Evolutionary conservation across 108 stramenopile genomes (phyloP), one percentile per base, ranked within the genome.

Genomic region (Chaetoceros muelleri): DNA sequence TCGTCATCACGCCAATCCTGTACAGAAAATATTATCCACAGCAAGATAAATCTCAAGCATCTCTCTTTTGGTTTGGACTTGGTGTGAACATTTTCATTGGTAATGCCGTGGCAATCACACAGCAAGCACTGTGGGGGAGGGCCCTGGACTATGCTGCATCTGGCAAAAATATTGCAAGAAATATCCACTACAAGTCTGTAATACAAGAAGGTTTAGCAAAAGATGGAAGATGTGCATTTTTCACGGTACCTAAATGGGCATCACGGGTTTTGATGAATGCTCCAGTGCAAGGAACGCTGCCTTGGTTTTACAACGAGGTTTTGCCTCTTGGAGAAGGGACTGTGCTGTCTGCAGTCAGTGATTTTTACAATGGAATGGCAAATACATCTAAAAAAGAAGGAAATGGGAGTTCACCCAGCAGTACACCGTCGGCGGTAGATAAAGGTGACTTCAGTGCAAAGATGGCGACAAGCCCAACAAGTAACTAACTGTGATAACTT

Each of bases 261-360:
- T 79, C 80, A 20, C 66, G 85, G 19, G 80, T 87, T 30, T 47
- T 87, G 62, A 87, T 87, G 85, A 87, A 87, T 66, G 81, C 81
- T 34, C 85, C 85, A 2, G 71, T 69, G 0, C 81, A 87, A 55
- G 85, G 85, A 21, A 54, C 51, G 16, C 48, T 87, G 40, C 81
- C 85, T 30, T 87, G 81, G 81, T 87, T 83, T 58, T 87, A 87
- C 70, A 87, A 87, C 56, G 75, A 87, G 45, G 60, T 87, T 27
- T 59, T 87, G 57, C 85, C 85, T 0, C 60, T 87, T 54, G 85
- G 85, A 8, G 85, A 87, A 47, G 56, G 46, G 13, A 45, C 57
- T 1, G 75, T 77, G 19, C 54, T 85, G 58, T 20, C 26, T 28
- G 44, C 46, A 7, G 57, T 45, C 45, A 58, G n/a, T n/a, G n/a